Evolutionary conservation across 495 filamentous ascomycete species (phyloP).

Genomic region (Trichoderma asperelloides): DNA sequence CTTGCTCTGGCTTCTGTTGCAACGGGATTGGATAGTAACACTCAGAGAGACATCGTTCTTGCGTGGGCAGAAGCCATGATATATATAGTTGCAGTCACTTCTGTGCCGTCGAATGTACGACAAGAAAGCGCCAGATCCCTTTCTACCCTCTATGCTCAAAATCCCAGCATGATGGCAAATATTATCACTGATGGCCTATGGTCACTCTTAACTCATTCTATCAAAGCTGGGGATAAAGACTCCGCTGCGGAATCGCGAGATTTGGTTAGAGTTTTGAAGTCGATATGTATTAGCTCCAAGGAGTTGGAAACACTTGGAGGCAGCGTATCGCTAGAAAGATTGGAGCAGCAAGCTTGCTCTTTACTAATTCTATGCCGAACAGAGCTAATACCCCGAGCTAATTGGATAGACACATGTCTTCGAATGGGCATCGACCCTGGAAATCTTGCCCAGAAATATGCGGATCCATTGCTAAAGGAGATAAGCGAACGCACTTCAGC

Average conservation of each 20-base stretch:
- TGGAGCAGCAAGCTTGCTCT: constrained; percentile 58
- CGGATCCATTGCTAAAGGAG: constrained; percentile 36
- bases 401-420: constrained; percentile 84
- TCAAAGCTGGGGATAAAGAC: constrained; percentile 65
- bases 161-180: constrained; percentile 45
- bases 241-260: constrained; percentile 56
- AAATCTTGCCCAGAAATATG: constrained; percentile 50
- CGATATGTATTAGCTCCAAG: constrained; percentile 52
- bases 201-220: constrained; percentile 59
- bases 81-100: constrained; percentile 58
- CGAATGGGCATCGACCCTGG: constrained; percentile 75
- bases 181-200: constrained; percentile 65
- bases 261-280: constrained; percentile 55
- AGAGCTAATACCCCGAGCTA: constrained; percentile 63
- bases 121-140: constrained; percentile 50
- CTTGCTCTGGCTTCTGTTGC: constrained; percentile 59
- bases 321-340: constrained; percentile 27
- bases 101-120: constrained; percentile 47
- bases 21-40: constrained; percentile 24
- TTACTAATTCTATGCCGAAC: constrained; percentile 70
- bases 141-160: constrained; percentile 45
- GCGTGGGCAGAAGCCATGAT: constrained; percentile 78
- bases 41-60: constrained; percentile 25
- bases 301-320: constrained; percentile 28
- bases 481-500: constrained; percentile 39